These are phyloP conservation scores for Cyclocybe cylindracea DNA, from an alignment of 768 basidiomycete species.

Conservation along the genomic window DNA sequence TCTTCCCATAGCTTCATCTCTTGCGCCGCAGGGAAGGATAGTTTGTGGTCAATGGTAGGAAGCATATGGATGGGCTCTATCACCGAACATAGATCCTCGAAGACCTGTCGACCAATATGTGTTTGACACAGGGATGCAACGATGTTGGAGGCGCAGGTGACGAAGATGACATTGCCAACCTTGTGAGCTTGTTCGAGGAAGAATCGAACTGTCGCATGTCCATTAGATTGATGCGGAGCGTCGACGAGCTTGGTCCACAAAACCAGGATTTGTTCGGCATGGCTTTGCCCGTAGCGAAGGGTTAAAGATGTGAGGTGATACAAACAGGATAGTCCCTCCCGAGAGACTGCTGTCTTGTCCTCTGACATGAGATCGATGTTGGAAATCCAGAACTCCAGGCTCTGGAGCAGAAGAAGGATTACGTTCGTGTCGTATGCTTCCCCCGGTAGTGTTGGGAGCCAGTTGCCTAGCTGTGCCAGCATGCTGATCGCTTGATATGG, in stretches of 20 bases:
- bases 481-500: conserved; percentile 64
- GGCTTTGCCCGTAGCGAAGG: conserved; percentile 66
- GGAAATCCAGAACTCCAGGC: conserved; percentile 82
- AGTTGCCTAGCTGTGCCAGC: conserved; percentile 67
- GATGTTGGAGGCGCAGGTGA: conserved; percentile 77
- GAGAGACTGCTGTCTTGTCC: conserved; percentile 53
- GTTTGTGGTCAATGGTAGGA: conserved; percentile 71
- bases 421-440: conserved; percentile 45
- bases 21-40: conserved; percentile 58
- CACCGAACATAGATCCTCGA: conserved; percentile 82
- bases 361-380: conserved; percentile 71
- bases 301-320: conserved; percentile 86
- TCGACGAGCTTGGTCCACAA: conserved; percentile 83
- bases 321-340: conserved; percentile 63
- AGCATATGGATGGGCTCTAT: conserved; percentile 87
- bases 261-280: conserved; percentile 77
- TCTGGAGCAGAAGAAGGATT: conserved; percentile 67
- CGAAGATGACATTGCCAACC: conserved; percentile 76
- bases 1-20: conserved; percentile 81
- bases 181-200: conserved; percentile 86
- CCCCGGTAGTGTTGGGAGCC: conserved; percentile 67
- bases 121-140: conserved; percentile 85
- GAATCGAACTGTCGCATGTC: conserved; percentile 79
- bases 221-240: conserved; percentile 67
- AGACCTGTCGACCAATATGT: conserved; percentile 66